Evolutionary conservation across 2,329 filamentous ascomycete genomes (phyloP).

Genomic region (Rutstroemia sp.): DNA sequence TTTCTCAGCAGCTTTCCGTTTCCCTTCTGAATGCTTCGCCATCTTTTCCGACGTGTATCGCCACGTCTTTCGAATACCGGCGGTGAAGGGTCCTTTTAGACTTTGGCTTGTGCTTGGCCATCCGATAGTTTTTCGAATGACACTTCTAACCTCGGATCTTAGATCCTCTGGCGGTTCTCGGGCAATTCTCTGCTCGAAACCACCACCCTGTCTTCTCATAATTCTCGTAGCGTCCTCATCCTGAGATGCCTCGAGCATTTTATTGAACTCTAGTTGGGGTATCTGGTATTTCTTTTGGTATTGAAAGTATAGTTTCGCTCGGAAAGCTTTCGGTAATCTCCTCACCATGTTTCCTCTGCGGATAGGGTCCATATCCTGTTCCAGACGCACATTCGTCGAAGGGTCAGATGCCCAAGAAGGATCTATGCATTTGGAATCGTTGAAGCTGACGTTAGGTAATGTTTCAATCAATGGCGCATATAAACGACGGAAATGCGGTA

Average conservation of each 20-base stretch:
- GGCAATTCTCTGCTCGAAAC: conserved; percentile 81
- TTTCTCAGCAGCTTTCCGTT: conserved; percentile 19
- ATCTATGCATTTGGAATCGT: conserved; percentile 51
- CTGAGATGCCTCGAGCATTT: conserved; percentile 70
- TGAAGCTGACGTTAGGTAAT: conserved; percentile 79
- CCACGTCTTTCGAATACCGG: conserved; percentile 61
- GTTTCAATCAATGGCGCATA: conserved; percentile 87
- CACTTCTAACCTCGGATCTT: conserved; percentile 60
- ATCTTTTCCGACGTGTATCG: conserved; percentile 81
- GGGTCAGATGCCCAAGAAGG: conserved; percentile 57
- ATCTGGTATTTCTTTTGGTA: conserved; percentile 90
- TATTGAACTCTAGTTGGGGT: conserved; percentile 72
- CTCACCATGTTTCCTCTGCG: conserved; percentile 95
- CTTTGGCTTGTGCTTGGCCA: conserved; percentile 91
- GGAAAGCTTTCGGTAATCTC: conserved; percentile 77
- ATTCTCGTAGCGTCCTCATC: conserved; percentile 65
- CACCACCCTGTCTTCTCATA: conserved; percentile 67
- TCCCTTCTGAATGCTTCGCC: conserved; percentile 45
- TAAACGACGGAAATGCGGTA: conserved; percentile 82
- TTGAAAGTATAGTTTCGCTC: conserved; percentile 85
- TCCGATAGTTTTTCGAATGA: conserved; percentile 79
- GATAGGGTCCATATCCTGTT: conserved; percentile 87
- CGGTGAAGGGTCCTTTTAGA: conserved; percentile 74
- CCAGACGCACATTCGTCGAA: conserved; percentile 57
- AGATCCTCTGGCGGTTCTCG: conserved; percentile 59